These are phyloP conservation scores for Panaeolus cyanescens DNA, from an alignment of 768 basidiomycete genomes.

Conservation along the genomic window DNA sequence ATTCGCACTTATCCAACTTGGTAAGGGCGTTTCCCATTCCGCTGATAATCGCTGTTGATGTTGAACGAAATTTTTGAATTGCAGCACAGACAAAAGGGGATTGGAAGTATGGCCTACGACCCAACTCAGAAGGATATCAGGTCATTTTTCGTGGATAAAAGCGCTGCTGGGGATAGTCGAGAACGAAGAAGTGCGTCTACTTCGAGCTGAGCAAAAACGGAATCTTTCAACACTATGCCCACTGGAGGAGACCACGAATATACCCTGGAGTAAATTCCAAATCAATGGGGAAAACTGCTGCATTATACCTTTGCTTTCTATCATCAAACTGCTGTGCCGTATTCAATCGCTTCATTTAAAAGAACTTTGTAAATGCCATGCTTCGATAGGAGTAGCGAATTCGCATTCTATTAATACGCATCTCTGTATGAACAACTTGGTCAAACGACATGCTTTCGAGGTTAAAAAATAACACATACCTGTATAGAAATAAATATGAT, in stretches of 20 bases:
- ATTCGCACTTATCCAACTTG: conserved; percentile 56
- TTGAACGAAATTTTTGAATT: conserved; percentile 1
- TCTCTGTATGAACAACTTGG: background rate
- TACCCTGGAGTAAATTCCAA: background rate
- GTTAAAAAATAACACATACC: background rate
- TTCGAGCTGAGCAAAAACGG: background rate
- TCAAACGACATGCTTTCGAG: background rate
- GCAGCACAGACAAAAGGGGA: conserved; percentile 66
- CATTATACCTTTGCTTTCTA: background rate
- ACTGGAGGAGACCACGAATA: background rate
- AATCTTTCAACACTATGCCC: background rate
- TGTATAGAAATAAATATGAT: conserved; percentile 1
- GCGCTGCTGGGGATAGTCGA: background rate
- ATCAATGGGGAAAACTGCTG: background rate
- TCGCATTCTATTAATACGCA: background rate
- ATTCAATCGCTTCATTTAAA: background rate
- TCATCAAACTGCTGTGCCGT: background rate
- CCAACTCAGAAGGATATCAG: conserved; percentile 76
- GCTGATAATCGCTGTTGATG: background rate
- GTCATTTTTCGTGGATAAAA: conserved; percentile 52
- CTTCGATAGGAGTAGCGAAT: background rate
- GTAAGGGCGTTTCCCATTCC: conserved; percentile 42
- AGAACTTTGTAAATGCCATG: background rate
- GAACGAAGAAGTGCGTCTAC: background rate
- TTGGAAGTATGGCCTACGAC: conserved; percentile 71